Percentiles rank a stretch among this genome's conserved stretches.
phyloP scores from a whole-genome alignment of 73 alveolate genomes.

The Stentor roeselii region DNA sequence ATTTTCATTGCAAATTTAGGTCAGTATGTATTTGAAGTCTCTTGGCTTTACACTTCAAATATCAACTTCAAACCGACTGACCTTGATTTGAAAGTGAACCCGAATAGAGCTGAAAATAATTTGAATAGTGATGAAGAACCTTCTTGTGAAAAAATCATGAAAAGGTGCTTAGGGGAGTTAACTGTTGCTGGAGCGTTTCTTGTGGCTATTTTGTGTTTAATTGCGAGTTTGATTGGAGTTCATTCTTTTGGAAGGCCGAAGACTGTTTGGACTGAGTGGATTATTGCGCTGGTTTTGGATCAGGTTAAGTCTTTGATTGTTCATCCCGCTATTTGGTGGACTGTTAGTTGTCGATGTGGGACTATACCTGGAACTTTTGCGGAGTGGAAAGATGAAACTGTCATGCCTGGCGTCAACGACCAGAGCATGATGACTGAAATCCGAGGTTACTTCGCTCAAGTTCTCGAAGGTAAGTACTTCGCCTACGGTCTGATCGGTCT shows the following conservation, averaged over 20 bases:
- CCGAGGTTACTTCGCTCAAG: conserved; percentile 24
- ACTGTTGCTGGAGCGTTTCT: conserved; percentile 28
- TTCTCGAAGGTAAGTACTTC: conserved; percentile 37
- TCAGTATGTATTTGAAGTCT: conserved; percentile 51
- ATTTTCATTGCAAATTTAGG: conserved; percentile 41
- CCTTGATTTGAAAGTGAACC: conserved; percentile 43
- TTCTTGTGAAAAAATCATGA: conserved; percentile 46
- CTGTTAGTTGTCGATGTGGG: conserved; percentile 56
- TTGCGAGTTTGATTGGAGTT: conserved; percentile 34
- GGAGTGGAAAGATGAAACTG: conserved; percentile 54
- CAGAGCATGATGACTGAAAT: conserved; percentile 33
- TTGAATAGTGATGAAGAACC: conserved; percentile 51
- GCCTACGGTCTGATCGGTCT: conserved; percentile 47
- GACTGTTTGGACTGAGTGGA: conserved; percentile 44
- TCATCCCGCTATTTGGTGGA: conserved; percentile 54
- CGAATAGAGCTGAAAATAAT: conserved; percentile 39
- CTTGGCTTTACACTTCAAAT: conserved; percentile 47
- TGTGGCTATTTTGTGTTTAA: background rate
- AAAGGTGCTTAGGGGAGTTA: conserved; percentile 59
- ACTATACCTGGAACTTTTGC: conserved; percentile 28
- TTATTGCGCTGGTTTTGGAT: conserved; percentile 51
- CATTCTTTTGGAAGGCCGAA: conserved; percentile 46
- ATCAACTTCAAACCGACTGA: conserved; percentile 42
- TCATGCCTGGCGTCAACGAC: conserved; percentile 44
- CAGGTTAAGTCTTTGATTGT: conserved; percentile 41